These are phyloP conservation scores for Hymenoscyphus linearis DNA, from an alignment of 2,329 filamentous ascomycete genomes.

Conservation along the genomic window DNA sequence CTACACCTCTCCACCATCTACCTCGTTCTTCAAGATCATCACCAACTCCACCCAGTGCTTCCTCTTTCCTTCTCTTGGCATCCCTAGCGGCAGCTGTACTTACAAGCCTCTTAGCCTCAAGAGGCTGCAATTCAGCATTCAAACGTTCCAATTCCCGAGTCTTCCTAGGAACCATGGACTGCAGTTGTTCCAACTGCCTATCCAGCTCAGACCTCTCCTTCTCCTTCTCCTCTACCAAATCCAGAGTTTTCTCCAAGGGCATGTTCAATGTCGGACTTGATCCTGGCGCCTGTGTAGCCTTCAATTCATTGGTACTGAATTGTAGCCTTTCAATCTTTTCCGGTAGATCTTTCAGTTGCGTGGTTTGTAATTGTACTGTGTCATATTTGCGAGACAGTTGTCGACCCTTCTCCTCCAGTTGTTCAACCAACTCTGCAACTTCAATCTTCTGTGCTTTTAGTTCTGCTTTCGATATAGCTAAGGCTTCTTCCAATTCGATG, in stretches of 20 bases:
- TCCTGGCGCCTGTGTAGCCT: conserved; percentile 37
- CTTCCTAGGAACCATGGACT: conserved; percentile 59
- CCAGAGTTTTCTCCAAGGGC: conserved; percentile 52
- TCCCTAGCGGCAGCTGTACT: conserved; percentile 65
- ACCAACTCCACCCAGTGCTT: conserved; percentile 57
- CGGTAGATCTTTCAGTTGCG: conserved; percentile 47
- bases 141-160: conserved; percentile 62
- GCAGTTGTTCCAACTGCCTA: conserved; percentile 57
- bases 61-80: conserved; percentile 62
- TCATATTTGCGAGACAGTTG: conserved; percentile 53
- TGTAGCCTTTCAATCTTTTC: conserved; percentile 45
- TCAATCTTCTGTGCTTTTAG: conserved; percentile 77
- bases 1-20: conserved; percentile 69
- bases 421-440: conserved; percentile 65
- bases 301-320: conserved; percentile 42
- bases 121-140: conserved; percentile 59
- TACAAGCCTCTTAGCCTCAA: conserved; percentile 62
- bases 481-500: conserved; percentile 65
- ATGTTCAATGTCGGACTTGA: conserved; percentile 45
- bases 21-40: conserved; percentile 73
- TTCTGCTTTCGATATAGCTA: conserved; percentile 64
- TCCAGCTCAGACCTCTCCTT: conserved; percentile 51
- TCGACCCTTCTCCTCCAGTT: conserved; percentile 61
- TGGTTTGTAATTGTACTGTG: conserved; percentile 43
- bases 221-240: conserved; percentile 47